Conservation (phyloP, 2,329 filamentous ascomycete genomes). For the Eutypa lata region DNA sequence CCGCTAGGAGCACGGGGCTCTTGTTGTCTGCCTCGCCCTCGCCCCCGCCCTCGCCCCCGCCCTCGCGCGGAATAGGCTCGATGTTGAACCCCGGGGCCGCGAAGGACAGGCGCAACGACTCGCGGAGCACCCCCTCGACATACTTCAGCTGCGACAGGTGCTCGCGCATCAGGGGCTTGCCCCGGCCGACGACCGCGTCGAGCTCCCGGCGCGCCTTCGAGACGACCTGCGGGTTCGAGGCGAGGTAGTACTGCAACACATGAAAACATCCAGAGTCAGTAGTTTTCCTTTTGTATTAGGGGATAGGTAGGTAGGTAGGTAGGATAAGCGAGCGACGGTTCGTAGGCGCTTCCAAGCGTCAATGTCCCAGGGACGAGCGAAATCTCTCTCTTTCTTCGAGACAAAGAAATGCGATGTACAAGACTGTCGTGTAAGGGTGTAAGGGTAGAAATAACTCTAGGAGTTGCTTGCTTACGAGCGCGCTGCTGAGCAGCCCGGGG, state of each 20-base stretch:
- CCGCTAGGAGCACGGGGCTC: slow-evolving; percentile 43
- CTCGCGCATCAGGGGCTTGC: slow-evolving; percentile 13
- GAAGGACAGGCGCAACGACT: slow-evolving; percentile 52
- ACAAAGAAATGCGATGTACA: no score
- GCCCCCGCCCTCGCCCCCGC: no score
- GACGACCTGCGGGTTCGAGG: slow-evolving; percentile 44
- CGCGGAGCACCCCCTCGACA: slow-evolving; percentile 15
- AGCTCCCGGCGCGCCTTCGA: slow-evolving; percentile 20
- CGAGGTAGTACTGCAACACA: slow-evolving; percentile 48
- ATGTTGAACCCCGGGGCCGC: slow-evolving; percentile 55
- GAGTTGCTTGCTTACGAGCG: no score
- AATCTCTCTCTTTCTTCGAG: no score
- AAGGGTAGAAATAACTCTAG: no score
- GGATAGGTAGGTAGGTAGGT: no score
- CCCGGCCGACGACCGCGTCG: slow-evolving; percentile 46
- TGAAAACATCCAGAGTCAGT: no score
- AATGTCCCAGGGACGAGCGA: no score
- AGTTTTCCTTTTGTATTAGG: no score
- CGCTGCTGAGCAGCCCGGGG: slow-evolving; percentile 41
- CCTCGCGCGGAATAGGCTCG: slow-evolving; percentile 40
- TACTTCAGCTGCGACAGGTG: background rate
- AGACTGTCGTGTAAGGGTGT: no score
- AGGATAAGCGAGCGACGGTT: no score
- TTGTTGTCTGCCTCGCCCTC: slow-evolving; percentile 33
- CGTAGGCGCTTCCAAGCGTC: no score